Evolutionary conservation across 1,284 basidiomycete species (phyloP).

Genomic region (Trichosporon sp.): DNA sequence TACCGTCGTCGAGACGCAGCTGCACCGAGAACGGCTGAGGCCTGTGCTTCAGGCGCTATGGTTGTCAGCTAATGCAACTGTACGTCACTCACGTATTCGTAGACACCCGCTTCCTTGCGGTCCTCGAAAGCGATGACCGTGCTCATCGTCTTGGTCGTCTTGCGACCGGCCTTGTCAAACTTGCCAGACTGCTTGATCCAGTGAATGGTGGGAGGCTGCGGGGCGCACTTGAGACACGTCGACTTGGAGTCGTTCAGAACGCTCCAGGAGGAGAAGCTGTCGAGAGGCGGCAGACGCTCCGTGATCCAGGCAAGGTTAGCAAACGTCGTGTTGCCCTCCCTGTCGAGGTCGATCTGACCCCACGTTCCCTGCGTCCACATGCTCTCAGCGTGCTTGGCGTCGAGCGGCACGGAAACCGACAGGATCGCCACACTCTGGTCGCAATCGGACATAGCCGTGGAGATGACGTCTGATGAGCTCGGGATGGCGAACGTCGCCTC

Average conservation of each 20-base stretch:
- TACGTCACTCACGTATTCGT: constrained; percentile 62
- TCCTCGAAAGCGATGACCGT: constrained; percentile 70
- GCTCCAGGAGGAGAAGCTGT: constrained; percentile 67
- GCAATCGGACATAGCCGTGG: constrained; percentile 65
- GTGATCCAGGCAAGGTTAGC: constrained; percentile 80
- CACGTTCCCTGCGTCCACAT: constrained; percentile 77
- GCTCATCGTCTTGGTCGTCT: constrained; percentile 38
- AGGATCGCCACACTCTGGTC: constrained; percentile 73
- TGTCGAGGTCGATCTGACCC: constrained; percentile 79
- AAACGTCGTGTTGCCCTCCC: constrained; percentile 75
- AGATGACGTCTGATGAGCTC: constrained; percentile 62
- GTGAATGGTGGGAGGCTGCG: constrained; percentile 69
- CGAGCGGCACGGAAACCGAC: constrained; percentile 72
- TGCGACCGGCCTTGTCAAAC: constrained; percentile 49
- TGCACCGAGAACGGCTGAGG: constrained; percentile 87
- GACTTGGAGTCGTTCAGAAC: constrained; percentile 52
- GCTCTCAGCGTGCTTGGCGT: constrained; percentile 64
- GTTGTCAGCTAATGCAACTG: background rate
- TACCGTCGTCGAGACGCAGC: constrained; percentile 66
- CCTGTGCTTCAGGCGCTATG: constrained; percentile 75
- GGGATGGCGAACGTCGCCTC: constrained; percentile 71
- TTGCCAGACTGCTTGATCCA: constrained; percentile 64
- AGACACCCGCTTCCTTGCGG: constrained; percentile 76
- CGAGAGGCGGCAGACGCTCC: constrained; percentile 75
- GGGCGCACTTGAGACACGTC: constrained; percentile 65